Percentiles rank a stretch among this genome's conserved stretches.
These are phyloP conservation scores for Juglanconis sp. DNA, from an alignment of 2,329 filamentous ascomycete genomes.

Conservation along the genomic window DNA sequence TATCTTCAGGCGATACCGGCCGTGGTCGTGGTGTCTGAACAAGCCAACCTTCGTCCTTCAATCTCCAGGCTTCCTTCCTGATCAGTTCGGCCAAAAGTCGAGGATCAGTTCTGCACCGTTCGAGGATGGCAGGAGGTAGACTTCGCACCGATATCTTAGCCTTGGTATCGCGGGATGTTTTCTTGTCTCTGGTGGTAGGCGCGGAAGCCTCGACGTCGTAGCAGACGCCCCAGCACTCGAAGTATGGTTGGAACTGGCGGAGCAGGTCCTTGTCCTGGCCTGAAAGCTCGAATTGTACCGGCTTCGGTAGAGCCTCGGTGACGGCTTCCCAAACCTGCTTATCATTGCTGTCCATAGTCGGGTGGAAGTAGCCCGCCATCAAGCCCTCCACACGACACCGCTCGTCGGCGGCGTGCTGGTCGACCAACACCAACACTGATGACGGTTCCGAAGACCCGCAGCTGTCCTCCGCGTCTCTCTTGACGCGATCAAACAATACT, in stretches of 20 bases:
- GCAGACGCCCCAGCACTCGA: conserved; percentile 71
- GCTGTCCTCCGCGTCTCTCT: conserved; percentile 15
- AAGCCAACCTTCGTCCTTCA: conserved; percentile 41
- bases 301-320: conserved; percentile 42
- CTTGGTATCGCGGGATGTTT: not conserved
- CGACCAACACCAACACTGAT: conserved; percentile 66
- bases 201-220: conserved; percentile 41
- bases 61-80: conserved; percentile 69
- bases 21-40: not conserved
- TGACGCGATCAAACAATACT: conserved; percentile 32
- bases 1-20: not conserved
- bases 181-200: not conserved
- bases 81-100: conserved; percentile 70
- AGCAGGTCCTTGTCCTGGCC: conserved; percentile 60
- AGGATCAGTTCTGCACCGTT: conserved; percentile 72
- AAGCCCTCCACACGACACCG: conserved; percentile 75
- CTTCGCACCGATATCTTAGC: conserved; percentile 26
- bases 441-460: conserved; percentile 7
- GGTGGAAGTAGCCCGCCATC: conserved; percentile 50
- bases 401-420: conserved; percentile 95
- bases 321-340: conserved; percentile 21
- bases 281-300: conserved; percentile 64
- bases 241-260: conserved; percentile 47
- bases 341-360: conserved; percentile 3
- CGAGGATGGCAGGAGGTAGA: conserved; percentile 70